Evolutionary conservation across 352 stramenopile species (phyloP).

Genomic region (Pilasporangium apinafurcum): DNA sequence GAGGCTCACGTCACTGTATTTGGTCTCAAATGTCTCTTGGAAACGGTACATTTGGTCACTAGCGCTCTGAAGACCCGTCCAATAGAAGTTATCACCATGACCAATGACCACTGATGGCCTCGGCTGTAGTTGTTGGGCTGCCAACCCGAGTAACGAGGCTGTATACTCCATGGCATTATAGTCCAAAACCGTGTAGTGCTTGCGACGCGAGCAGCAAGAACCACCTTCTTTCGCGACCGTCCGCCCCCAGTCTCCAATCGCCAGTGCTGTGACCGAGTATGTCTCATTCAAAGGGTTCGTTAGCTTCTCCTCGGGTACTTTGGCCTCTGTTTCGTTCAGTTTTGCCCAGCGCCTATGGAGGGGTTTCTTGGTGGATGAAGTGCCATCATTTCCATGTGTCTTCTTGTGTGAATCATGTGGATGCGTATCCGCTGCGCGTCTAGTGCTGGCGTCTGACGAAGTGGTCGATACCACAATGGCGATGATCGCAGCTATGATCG

Average conservation of each 20-base stretch:
- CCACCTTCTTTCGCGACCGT: conserved; percentile 7
- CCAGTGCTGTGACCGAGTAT: conserved; percentile 20
- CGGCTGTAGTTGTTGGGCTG: conserved; percentile 18
- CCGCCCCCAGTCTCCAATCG: conserved; percentile 18
- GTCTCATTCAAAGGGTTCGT: conserved; percentile 17
- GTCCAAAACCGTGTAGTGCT: conserved; percentile 16
- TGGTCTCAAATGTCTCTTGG: conserved; percentile 57
- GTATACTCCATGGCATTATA: conserved; percentile 39
- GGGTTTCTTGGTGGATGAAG: conserved; percentile 2
- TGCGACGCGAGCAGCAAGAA: conserved; percentile 16
- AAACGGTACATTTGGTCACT: conserved; percentile 48
- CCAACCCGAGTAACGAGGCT: conserved; percentile 21
- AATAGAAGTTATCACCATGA: conserved; percentile 48
- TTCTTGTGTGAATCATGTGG: background rate
- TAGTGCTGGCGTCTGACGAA: background rate
- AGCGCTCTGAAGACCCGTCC: conserved; percentile 49
- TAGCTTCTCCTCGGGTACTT: conserved; percentile 7
- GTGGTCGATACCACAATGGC: conserved; percentile 11
- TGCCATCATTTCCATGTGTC: too few species aligned
- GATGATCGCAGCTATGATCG: conserved; percentile 7
- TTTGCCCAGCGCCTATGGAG: background rate
- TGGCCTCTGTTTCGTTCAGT: conserved; percentile 1
- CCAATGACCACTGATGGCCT: conserved; percentile 21
- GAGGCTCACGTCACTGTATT: conserved; percentile 48
- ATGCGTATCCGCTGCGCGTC: too few species aligned